Conservation (phyloP, 306 rosid genomes). For the Gastrolobium bilobum region DNA sequence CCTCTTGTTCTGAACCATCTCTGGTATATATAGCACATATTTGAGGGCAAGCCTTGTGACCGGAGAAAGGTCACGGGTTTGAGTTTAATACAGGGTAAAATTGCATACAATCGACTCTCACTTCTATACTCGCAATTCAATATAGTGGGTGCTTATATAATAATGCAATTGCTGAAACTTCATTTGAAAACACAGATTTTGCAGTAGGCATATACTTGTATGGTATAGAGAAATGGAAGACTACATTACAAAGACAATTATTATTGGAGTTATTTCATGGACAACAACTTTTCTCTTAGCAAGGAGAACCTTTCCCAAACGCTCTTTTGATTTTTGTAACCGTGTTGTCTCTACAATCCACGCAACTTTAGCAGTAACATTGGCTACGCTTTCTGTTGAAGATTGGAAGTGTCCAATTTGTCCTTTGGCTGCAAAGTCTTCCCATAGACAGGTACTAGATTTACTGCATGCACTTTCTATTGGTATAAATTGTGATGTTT, state of each 20-base stretch:
- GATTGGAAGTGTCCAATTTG: slow-evolving; percentile 85
- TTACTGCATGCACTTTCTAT: background rate
- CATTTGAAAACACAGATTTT: slow-evolving; percentile 39
- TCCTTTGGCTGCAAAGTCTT: slow-evolving; percentile 67
- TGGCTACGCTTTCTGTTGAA: slow-evolving; percentile 71
- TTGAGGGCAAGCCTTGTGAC: too few species aligned
- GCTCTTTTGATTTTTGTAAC: slow-evolving; percentile 74
- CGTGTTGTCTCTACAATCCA: slow-evolving; percentile 76
- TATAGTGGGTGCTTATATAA: background rate
- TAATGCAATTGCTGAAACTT: slow-evolving; percentile 13
- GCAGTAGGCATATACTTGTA: background rate
- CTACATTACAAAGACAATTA: slow-evolving; percentile 46
- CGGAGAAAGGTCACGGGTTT: too few species aligned
- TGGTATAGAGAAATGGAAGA: slow-evolving; percentile 57
- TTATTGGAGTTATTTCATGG: slow-evolving; percentile 80
- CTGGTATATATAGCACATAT: too few species aligned
- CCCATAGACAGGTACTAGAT: slow-evolving; percentile 63
- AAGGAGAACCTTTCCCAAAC: slow-evolving; percentile 58
- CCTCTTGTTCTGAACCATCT: background rate
- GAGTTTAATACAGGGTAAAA: too few species aligned
- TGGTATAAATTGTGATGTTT: slow-evolving; percentile 2
- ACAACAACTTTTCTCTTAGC: slow-evolving; percentile 59
- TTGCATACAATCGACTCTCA: too few species aligned
- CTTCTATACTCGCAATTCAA: background rate
- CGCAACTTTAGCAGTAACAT: slow-evolving; percentile 72